Conservation (phyloP, 2,329 filamentous ascomycete genomes). For the Aspergillus viridinutans region DNA sequence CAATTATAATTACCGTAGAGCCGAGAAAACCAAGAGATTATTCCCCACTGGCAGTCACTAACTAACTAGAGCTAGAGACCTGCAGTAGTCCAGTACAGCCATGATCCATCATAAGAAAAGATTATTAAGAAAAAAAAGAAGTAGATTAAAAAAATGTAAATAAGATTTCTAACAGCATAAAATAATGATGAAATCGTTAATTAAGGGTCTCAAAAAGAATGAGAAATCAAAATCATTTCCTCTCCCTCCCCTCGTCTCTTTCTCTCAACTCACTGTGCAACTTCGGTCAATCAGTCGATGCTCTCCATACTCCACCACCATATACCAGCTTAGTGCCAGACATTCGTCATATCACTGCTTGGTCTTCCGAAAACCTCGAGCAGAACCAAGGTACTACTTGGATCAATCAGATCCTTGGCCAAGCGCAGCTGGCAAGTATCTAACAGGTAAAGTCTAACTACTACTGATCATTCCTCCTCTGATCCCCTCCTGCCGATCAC, state of each 20-base stretch:
- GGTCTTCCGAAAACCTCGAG: background rate
- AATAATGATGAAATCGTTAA: background rate
- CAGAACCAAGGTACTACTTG: background rate
- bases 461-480: conserved; percentile 10
- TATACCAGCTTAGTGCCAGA: too few relatives aligned
- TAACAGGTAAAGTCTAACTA: background rate
- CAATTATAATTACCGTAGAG: background rate
- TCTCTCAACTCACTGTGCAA: background rate
- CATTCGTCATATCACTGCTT: background rate
- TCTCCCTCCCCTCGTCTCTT: background rate
- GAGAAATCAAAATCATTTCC: background rate
- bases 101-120: background rate
- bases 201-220: background rate
- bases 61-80: background rate
- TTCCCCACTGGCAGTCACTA: background rate
- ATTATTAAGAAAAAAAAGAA: background rate
- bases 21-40: background rate
- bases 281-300: background rate
- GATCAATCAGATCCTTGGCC: background rate
- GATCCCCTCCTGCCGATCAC: conserved; percentile 36
- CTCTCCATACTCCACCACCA: conserved; percentile 9
- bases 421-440: background rate
- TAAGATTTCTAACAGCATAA: background rate
- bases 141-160: background rate
- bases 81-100: background rate